These are phyloP conservation scores for Benincasa hispida DNA, from an alignment of 306 rosid species.

Conservation along the genomic window DNA sequence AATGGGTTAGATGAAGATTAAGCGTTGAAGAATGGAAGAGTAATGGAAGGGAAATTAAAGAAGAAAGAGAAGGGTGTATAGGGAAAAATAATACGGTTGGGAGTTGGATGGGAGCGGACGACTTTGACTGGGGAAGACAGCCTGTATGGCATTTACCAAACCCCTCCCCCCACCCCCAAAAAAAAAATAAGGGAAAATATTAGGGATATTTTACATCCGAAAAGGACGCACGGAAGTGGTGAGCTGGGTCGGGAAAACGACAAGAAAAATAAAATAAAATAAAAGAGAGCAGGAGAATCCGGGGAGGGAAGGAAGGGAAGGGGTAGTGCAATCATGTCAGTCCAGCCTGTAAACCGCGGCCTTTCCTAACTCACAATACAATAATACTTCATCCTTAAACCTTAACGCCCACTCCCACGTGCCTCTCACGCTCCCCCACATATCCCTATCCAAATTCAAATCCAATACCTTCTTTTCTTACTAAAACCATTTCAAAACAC, in stretches of 20 bases:
- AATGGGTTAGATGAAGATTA: too few species aligned
- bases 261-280: neutral
- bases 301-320: neutral
- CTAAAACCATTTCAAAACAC: too few species aligned
- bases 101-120: constrained; percentile 1
- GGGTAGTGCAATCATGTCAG: neutral
- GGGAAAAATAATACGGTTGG: constrained; percentile 2
- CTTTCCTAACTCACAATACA: neutral
- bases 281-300: neutral
- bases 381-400: too few species aligned
- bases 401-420: too few species aligned
- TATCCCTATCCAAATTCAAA: too few species aligned
- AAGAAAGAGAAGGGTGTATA: neutral
- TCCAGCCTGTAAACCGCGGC: constrained; percentile 1
- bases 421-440: too few species aligned
- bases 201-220: neutral
- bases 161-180: too few species aligned
- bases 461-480: too few species aligned
- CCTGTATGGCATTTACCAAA: neutral
- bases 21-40: too few species aligned
- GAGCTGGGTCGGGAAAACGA: neutral
- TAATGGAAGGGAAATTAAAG: too few species aligned
- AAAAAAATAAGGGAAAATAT: neutral
- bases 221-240: constrained; percentile 2
- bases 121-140: neutral